Conservation (phyloP, 2,329 filamentous ascomycete genomes). For the Massarina eburnea region DNA sequence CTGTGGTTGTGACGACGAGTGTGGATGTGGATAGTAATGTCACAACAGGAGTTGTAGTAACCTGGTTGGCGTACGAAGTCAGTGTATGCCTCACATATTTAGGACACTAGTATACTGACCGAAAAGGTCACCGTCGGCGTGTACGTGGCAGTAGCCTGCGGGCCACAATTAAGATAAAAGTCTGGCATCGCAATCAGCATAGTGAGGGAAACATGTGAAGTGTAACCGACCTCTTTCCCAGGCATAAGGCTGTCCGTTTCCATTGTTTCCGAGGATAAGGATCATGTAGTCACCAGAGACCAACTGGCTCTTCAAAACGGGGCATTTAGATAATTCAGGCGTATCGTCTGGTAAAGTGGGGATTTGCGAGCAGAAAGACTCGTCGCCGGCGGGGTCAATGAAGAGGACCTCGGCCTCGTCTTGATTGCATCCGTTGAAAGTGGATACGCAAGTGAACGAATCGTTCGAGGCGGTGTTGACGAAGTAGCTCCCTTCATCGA, state of each 20-base stretch:
- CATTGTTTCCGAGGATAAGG: conserved; percentile 50
- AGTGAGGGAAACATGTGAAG: conserved; percentile 4
- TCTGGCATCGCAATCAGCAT: conserved; percentile 17
- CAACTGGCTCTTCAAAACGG: conserved; percentile 47
- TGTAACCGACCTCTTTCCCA: conserved; percentile 46
- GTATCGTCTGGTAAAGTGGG: conserved; percentile 43
- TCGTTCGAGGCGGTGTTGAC: conserved; percentile 47
- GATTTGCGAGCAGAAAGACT: conserved; percentile 46
- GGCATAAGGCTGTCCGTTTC: conserved; percentile 46
- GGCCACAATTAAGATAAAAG: conserved; percentile 35
- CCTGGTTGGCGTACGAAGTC: too few relatives aligned
- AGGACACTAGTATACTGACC: too few relatives aligned
- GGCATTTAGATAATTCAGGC: conserved; percentile 46
- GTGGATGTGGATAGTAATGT: conserved; percentile 30
- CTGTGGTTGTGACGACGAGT: conserved; percentile 23
- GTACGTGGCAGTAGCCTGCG: conserved; percentile 32
- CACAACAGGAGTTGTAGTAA: conserved; percentile 30
- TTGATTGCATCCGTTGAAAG: conserved; percentile 48
- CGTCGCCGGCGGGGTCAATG: conserved; percentile 44
- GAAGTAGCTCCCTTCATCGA: conserved; percentile 48
- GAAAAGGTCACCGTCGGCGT: conserved; percentile 39
- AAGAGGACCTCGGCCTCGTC: conserved; percentile 47
- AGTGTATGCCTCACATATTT: too few relatives aligned
- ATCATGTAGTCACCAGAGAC: conserved; percentile 49
- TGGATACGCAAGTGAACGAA: conserved; percentile 47